Conservation (phyloP, 1,284 basidiomycete genomes). For the Abortiporus biennis region DNA sequence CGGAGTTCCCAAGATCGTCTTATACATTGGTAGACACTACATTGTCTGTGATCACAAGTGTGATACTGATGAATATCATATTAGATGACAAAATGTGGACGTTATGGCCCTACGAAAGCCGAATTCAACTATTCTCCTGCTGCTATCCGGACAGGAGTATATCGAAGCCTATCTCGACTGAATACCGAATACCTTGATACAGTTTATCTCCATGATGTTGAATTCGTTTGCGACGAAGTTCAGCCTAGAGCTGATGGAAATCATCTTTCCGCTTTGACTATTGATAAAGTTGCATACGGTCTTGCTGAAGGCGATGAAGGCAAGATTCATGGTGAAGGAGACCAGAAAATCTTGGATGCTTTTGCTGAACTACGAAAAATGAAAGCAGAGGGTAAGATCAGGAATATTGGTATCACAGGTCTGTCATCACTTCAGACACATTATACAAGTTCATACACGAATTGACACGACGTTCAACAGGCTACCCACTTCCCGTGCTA, state of each 20-base stretch:
- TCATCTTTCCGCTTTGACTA: constrained; percentile 47
- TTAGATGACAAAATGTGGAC: constrained; percentile 91
- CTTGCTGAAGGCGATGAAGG: constrained; percentile 52
- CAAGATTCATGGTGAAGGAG: constrained; percentile 69
- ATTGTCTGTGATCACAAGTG: neutral
- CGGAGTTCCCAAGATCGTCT: constrained; percentile 73
- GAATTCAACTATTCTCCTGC: constrained; percentile 80
- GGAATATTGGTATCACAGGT: constrained; percentile 84
- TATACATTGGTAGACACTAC: constrained; percentile 60
- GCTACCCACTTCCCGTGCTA: constrained; percentile 86
- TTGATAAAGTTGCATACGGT: constrained; percentile 52
- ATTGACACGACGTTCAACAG: constrained; percentile 31
- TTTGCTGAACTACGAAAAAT: constrained; percentile 68
- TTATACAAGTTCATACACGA: constrained; percentile 1
- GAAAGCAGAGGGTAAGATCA: constrained; percentile 75
- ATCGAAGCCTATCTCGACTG: constrained; percentile 68
- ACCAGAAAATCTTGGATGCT: constrained; percentile 74
- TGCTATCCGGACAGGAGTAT: constrained; percentile 66
- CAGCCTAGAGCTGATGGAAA: constrained; percentile 46
- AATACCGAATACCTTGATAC: constrained; percentile 81
- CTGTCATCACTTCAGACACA: constrained; percentile 13
- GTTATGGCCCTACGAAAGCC: constrained; percentile 58
- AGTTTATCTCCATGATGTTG: constrained; percentile 90
- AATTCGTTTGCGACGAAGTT: constrained; percentile 71
- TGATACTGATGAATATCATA: constrained; percentile 1